Evolutionary conservation across 768 basidiomycete species (phyloP).

Genomic region (Hemileccinum rubropunctum): DNA sequence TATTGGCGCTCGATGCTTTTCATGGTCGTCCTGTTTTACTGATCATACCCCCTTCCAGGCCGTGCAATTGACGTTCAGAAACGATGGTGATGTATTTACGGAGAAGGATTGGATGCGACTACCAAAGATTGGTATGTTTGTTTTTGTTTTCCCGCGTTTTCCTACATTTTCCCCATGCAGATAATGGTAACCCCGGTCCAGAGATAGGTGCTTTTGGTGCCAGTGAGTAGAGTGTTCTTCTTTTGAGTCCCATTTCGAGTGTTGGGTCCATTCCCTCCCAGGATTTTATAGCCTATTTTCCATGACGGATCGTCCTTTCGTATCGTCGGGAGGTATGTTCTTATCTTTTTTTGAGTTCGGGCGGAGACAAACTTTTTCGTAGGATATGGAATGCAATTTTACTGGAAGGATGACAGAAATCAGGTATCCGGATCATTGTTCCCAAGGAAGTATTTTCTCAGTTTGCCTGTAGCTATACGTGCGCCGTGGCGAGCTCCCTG

Average conservation of each 20-base stretch:
- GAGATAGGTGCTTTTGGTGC: constrained; percentile 94
- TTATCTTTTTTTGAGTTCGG: not conserved
- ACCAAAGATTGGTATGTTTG: constrained; percentile 83
- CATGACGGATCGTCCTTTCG: constrained; percentile 73
- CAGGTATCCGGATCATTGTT: too few relatives aligned
- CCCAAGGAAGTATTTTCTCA: constrained; percentile 54
- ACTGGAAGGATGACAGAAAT: constrained; percentile 82
- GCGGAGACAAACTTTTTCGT: not conserved
- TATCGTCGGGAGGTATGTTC: constrained; percentile 62
- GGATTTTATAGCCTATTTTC: constrained; percentile 76
- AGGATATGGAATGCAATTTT: constrained; percentile 90
- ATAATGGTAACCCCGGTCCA: constrained; percentile 92
- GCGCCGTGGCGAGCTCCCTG: constrained; percentile 62
- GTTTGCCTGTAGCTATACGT: constrained; percentile 58
- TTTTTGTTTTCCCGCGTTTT: too few relatives aligned
- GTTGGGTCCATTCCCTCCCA: constrained; percentile 11
- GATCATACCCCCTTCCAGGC: constrained; percentile 42
- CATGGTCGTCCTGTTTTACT: not conserved
- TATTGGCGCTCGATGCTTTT: constrained; percentile 19
- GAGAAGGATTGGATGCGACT: constrained; percentile 86
- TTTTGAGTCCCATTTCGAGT: not conserved
- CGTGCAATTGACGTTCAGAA: constrained; percentile 78
- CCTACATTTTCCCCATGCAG: constrained; percentile 37
- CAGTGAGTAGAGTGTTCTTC: constrained; percentile 41
- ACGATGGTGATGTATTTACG: constrained; percentile 80